Conservation (phyloP, 441 rosid species). For the Erodium moschatum region DNA sequence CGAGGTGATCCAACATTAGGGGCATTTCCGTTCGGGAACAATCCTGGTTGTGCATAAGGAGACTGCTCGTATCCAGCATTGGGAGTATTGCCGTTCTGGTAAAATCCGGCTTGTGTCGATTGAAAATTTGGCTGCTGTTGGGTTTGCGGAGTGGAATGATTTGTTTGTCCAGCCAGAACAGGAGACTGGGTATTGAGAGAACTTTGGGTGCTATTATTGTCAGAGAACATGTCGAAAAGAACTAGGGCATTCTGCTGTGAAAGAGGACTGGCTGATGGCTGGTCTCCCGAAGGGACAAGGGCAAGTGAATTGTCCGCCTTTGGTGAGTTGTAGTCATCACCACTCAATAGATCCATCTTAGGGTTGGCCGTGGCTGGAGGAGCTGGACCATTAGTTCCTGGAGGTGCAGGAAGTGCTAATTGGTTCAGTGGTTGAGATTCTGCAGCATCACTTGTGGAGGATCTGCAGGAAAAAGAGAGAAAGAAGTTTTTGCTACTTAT, state of each 20-base stretch:
- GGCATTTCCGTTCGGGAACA: neutral
- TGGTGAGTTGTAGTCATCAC: conserved; percentile 64
- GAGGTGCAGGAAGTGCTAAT: conserved; percentile 69
- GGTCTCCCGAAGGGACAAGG: conserved; percentile 66
- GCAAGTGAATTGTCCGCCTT: conserved; percentile 55
- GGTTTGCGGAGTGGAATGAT: conserved; percentile 41
- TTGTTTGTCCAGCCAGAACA: conserved; percentile 34
- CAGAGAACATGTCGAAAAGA: conserved; percentile 78
- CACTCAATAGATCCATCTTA: conserved; percentile 84
- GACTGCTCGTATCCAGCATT: conserved; percentile 59
- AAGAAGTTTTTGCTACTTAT: neutral
- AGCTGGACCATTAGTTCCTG: conserved; percentile 48
- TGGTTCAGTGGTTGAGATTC: conserved; percentile 49
- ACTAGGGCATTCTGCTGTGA: conserved; percentile 79
- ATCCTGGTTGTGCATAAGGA: conserved; percentile 34
- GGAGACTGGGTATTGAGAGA: conserved; percentile 44
- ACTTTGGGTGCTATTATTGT: conserved; percentile 35
- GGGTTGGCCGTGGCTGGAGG: conserved; percentile 40
- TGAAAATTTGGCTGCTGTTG: conserved; percentile 65
- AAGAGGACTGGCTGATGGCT: conserved; percentile 43
- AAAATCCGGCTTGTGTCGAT: conserved; percentile 42
- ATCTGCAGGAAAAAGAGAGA: conserved; percentile 37
- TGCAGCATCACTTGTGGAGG: conserved; percentile 42
- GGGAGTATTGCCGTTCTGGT: conserved; percentile 49
- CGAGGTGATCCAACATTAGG: neutral